A percentile compares a stretch with the other conserved stretches of the same genome.
phyloP scores from a whole-genome alignment of 495 filamentous ascomycete species.

The Xylaria scruposa region DNA sequence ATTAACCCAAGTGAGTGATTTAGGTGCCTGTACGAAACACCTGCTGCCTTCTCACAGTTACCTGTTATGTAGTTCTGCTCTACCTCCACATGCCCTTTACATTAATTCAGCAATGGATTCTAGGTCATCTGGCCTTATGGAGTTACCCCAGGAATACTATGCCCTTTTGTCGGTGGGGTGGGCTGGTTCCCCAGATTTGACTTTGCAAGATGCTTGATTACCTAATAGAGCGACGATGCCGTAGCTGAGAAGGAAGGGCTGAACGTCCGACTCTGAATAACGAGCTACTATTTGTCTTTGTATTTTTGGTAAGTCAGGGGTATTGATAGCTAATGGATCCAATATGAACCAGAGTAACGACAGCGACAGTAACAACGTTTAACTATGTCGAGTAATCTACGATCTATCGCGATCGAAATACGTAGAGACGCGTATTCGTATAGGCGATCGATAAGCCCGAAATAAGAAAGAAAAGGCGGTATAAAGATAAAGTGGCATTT shows the following conservation, averaged over 20 bases:
- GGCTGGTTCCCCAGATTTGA: not conserved
- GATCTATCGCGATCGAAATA: not conserved
- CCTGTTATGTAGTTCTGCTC: not conserved
- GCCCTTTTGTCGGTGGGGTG: not conserved
- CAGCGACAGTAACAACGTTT: not conserved
- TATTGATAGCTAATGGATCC: not conserved
- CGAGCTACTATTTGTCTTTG: not conserved
- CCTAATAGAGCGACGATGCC: not conserved
- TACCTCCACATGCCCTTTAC: not conserved
- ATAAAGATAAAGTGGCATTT: too few species aligned
- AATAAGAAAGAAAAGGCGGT: not conserved
- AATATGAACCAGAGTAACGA: too few species aligned
- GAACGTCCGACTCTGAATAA: not conserved
- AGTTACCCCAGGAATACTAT: not conserved
- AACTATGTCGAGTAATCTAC: not conserved
- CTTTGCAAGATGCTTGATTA: not conserved
- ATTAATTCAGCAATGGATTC: not conserved
- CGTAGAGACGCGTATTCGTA: not conserved
- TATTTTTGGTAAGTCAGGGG: not conserved
- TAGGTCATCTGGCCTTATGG: too few species aligned
- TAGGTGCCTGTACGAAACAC: not conserved
- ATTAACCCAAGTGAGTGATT: not conserved
- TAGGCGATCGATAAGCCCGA: not conserved
- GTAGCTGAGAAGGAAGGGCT: not conserved
- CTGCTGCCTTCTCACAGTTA: not conserved